Base-by-base conservation (phyloP, 495 filamentous ascomycete species). In the Xylaria telfairii region DNA sequence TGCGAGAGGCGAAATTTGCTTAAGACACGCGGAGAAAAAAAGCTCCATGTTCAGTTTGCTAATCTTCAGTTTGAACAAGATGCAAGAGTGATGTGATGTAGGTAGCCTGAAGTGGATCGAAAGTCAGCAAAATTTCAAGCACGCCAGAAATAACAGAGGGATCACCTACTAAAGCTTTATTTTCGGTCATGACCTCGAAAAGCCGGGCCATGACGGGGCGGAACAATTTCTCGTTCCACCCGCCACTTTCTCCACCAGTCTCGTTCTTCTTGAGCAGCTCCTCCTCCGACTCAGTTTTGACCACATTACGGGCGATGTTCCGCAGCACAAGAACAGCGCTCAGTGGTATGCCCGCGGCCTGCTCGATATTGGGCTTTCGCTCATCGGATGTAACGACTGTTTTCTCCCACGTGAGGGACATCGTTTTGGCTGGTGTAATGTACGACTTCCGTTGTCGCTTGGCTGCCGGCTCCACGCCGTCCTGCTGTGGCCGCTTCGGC, bases 271-370 rank as follows among this genome's bases (percentile, higher is more conserved):
- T 88, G 47, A 85, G 81, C 51, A 86, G 81, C 70, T 82, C 80
- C 68, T 87, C 86, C 71, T 87, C 85, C 24, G 85, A 83, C 32
- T 85, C 83, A 4, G 84, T 86, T 77, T 89, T 86, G 67, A 90
- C 86, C 0, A 94, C 83, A 62, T 94, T 91, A 26, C 91, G 86
- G 4, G 93, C 93, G 30, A 99, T 87, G 76, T 98, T 99, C 41
- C 96, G 89, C 71, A 99, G 82, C 3, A 99, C 92, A 28, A 98
- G 81, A 12, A 92, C 90, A 32, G 92, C 92, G 47, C 92, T 93
- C 46, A 97, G 87, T 9, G 96, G 93, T 53, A 98, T 89, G 5
- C 96, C 96, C 26, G 90, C 87, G 0, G 95, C 91, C 69, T 97
- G 91, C 4, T 85, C 81, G 1, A 77, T 67, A 49, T 81, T 80